Evolutionary conservation across 768 basidiomycete species (phyloP).

Genomic region (Cystofilobasidium capitatum): DNA sequence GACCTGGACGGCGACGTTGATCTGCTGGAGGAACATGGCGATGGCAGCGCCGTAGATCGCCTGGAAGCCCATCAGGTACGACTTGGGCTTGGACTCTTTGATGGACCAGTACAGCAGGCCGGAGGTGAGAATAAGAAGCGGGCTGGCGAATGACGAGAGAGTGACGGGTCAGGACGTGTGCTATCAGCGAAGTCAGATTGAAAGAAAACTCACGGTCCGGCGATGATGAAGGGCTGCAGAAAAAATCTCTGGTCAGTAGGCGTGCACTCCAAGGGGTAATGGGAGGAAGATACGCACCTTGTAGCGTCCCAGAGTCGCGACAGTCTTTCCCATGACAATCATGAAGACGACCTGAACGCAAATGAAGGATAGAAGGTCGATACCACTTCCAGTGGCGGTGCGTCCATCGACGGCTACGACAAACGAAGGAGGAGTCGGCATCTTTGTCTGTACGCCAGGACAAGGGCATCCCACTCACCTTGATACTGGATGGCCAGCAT

Average conservation of each 20-base stretch:
- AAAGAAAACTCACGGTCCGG: conserved; percentile 2
- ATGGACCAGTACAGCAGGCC: conserved; percentile 30
- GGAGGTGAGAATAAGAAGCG: conserved; percentile 20
- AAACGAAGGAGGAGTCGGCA: too few relatives aligned
- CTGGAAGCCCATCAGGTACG: conserved; percentile 29
- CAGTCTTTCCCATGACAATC: conserved; percentile 14
- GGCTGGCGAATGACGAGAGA: neutral
- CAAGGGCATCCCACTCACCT: too few relatives aligned
- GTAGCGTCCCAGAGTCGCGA: too few relatives aligned
- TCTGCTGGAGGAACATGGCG: conserved; percentile 30
- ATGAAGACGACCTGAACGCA: conserved; percentile 19
- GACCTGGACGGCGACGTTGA: conserved; percentile 25
- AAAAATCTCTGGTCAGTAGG: too few relatives aligned
- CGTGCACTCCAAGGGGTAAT: too few relatives aligned
- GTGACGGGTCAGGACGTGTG: neutral
- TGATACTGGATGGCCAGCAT: conserved; percentile 24
- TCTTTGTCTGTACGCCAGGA: too few relatives aligned
- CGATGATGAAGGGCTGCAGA: conserved; percentile 13
- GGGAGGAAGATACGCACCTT: too few relatives aligned
- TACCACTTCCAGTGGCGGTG: conserved; percentile 16
- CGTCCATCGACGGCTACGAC: conserved; percentile 19
- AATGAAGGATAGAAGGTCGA: conserved; percentile 23
- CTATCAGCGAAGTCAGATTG: neutral
- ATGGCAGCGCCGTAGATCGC: conserved; percentile 31
- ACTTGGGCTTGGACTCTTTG: conserved; percentile 14